Evolutionary conservation across 768 basidiomycete genomes (phyloP), one percentile per base, ranked within the genome.

Genomic region (Tricholoma flavovirens): DNA sequence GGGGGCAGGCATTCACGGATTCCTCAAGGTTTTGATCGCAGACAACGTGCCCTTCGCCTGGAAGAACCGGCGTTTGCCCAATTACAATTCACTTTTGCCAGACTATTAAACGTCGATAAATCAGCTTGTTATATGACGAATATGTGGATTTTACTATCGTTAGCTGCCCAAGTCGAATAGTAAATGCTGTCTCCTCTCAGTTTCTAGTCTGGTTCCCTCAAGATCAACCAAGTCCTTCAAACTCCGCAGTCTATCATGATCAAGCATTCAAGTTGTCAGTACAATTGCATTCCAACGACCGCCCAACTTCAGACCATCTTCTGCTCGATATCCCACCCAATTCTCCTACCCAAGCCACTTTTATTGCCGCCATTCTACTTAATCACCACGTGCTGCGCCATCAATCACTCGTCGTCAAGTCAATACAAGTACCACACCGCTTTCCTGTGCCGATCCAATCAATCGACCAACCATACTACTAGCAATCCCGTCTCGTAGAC

Each of bases 21-120:
- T 71, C 77, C 62, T 72, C 78, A 80, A 76, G 73, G 73, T 83
- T 86, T 84, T 86, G 84, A 86, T 87, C 76, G 75, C 78, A 79
- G 74, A 76, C 84, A 87, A 87, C 85, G 86, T 88, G 86, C 81
- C 84, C 80, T 49, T 54, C 57, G 56, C 60, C 60, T 63, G 62
- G 71, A 77, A 69, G 73, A 73, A 73, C 59, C 73, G 78, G 74
- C 73, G 72, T 75, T 75, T 75, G 77, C 73, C 71, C 72, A 75
- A 75, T 67, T 65, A 71, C 68, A 66, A 68, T 61, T 62, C 60
- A 61, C 55, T 54, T 54, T 56, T 46, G 57, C 51, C 30, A 55
- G 36, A 3, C 29, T 29, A 38, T 17, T 62, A 53, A 54, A 60
- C 32, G 45, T 50, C 32, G 30, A 57, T 54, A n/a, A 51, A 12